Evolutionary conservation across 495 filamentous ascomycete species (phyloP).

Genomic region (Neurospora sp.): DNA sequence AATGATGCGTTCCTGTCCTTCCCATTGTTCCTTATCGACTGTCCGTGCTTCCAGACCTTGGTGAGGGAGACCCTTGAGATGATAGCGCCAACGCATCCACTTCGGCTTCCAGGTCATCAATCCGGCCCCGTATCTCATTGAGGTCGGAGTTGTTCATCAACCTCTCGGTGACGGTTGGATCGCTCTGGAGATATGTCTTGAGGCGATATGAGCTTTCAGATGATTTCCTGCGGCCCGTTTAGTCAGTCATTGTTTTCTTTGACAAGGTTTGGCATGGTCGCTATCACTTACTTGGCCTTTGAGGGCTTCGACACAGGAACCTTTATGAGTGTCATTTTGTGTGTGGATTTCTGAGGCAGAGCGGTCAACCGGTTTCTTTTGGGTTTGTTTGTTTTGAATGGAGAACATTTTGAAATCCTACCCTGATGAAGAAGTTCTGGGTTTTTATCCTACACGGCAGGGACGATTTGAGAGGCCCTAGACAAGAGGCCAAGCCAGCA

Average conservation of each 20-base stretch:
- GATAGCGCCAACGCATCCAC: slow-evolving; percentile 4
- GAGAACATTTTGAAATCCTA: neutral
- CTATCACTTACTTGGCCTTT: slow-evolving; percentile 10
- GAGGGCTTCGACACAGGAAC: slow-evolving; percentile 4
- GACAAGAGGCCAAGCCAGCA: neutral
- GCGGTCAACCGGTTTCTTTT: neutral
- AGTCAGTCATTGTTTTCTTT: neutral
- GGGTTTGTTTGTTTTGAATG: neutral
- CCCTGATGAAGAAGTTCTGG: too few species aligned
- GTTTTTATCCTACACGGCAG: neutral
- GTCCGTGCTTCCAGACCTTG: neutral
- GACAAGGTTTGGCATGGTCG: neutral
- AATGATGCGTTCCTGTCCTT: neutral
- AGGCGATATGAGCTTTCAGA: slow-evolving; percentile 6
- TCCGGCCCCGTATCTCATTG: neutral
- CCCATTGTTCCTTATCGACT: neutral
- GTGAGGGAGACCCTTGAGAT: neutral
- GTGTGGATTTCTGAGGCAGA: neutral
- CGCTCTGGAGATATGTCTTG: slow-evolving; percentile 8
- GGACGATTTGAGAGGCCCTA: neutral
- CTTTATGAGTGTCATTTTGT: neutral
- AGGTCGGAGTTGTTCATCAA: slow-evolving; percentile 5
- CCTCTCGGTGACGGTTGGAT: slow-evolving; percentile 9
- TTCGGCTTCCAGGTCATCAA: neutral
- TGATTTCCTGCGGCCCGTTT: neutral